Conservation (phyloP, 2,329 filamentous ascomycete genomes). For the Fusarium veterinarium region DNA sequence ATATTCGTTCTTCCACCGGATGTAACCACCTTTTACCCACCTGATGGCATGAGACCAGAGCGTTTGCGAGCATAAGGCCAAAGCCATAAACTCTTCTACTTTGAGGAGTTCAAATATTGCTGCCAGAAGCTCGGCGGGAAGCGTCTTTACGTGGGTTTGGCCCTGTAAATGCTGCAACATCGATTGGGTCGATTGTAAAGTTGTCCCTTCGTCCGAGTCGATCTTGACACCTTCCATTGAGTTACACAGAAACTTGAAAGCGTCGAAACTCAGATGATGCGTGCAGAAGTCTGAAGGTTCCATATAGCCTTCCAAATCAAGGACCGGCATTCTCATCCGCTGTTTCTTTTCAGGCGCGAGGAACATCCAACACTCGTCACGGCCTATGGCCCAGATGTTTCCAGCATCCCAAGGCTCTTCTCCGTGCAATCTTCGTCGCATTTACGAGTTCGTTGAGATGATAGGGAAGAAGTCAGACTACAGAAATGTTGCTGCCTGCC, state of each 20-base stretch:
- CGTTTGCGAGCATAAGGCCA: slow-evolving; percentile 6
- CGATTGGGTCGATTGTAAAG: accelerated
- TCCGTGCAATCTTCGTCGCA: neutral
- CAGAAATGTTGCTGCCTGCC: neutral
- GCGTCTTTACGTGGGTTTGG: neutral
- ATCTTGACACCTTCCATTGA: neutral
- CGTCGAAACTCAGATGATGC: neutral
- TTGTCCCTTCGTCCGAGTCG: neutral
- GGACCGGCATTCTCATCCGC: neutral
- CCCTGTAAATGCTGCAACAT: neutral
- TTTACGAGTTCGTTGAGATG: neutral
- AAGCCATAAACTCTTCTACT: neutral
- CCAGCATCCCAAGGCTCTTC: neutral
- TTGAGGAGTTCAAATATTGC: neutral
- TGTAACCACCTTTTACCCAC: neutral
- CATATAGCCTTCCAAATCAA: neutral
- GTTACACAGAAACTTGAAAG: slow-evolving; percentile 15
- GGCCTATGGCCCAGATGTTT: neutral
- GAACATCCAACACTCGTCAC: slow-evolving; percentile 5
- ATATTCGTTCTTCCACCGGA: neutral
- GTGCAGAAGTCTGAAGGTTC: slow-evolving; percentile 1
- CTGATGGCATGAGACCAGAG: neutral
- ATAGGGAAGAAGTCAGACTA: neutral
- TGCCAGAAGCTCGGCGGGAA: neutral
- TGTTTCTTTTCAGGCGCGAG: neutral